Conservation (phyloP, 306 rosid species). For the Castanopsis chinensis region DNA sequence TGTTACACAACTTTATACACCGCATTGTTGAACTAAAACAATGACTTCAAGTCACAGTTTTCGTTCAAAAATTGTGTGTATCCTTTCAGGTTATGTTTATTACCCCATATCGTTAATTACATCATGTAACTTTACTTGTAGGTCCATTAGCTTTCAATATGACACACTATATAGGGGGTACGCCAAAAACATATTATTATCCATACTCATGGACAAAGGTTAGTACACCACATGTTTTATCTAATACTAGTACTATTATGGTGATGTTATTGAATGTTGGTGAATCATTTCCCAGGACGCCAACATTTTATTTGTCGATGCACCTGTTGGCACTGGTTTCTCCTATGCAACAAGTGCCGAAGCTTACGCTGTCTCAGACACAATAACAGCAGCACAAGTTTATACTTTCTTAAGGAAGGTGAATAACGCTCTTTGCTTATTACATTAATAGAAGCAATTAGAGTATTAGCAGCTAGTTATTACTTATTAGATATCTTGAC, state of each 20-base stretch:
- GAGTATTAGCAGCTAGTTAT: too few species aligned
- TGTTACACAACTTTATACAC: too few species aligned
- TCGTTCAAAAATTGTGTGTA: too few species aligned
- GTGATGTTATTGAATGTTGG: background rate
- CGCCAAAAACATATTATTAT: constrained; percentile 3
- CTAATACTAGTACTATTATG: background rate
- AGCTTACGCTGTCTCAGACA: constrained; percentile 8
- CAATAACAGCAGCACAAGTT: constrained; percentile 7
- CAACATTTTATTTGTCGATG: constrained; percentile 21
- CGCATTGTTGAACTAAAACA: too few species aligned
- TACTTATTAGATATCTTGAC: too few species aligned
- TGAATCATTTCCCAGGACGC: constrained; percentile 1
- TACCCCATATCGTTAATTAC: too few species aligned
- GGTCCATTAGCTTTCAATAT: constrained; percentile 27
- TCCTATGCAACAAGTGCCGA: constrained; percentile 14
- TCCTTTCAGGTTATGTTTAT: too few species aligned
- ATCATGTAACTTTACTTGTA: background rate
- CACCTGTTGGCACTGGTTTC: constrained; percentile 29
- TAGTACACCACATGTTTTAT: background rate
- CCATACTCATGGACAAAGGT: constrained; percentile 25
- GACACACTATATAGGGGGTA: background rate
- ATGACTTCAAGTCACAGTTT: too few species aligned
- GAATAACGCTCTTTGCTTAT: too few species aligned
- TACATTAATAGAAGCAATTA: too few species aligned
- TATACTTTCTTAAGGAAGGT: too few species aligned